These are phyloP conservation scores for Talaromyces trachyspermus DNA, from an alignment of 495 filamentous ascomycete genomes.

Conservation along the genomic window DNA sequence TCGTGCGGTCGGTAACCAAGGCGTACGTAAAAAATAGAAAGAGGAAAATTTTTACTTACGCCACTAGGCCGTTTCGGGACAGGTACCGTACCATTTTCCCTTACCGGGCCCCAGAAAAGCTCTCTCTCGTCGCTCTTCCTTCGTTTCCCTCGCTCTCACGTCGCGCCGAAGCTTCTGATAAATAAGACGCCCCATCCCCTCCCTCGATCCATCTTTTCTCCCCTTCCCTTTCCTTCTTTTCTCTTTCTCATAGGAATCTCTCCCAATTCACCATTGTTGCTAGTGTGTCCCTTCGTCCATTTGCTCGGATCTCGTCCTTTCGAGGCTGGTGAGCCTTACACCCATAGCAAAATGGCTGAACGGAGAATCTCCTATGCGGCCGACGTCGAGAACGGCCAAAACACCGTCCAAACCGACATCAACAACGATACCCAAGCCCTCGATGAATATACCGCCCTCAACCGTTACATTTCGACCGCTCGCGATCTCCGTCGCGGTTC, in stretches of 20 bases:
- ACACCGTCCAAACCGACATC: slow-evolving; percentile 26
- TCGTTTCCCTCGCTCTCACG: slow-evolving; percentile 4
- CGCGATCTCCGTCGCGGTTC: slow-evolving; percentile 51
- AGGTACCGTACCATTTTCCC: too few species aligned
- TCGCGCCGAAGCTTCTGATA: slow-evolving; percentile 1
- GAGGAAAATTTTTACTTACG: too few species aligned
- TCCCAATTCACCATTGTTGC: slow-evolving; percentile 38
- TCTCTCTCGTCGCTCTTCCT: background rate
- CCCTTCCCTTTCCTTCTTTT: slow-evolving; percentile 18
- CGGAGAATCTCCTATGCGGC: slow-evolving; percentile 49
- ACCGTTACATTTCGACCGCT: slow-evolving; percentile 61
- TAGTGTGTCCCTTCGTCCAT: slow-evolving; percentile 28
- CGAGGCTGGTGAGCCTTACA: slow-evolving; percentile 37
- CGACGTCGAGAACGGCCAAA: slow-evolving; percentile 44
- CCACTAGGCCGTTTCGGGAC: background rate
- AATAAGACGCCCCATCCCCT: slow-evolving; percentile 14
- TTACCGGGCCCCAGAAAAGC: background rate
- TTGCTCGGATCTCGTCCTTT: slow-evolving; percentile 36
- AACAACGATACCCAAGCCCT: slow-evolving; percentile 23
- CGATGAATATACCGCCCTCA: slow-evolving; percentile 49
- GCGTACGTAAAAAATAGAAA: background rate
- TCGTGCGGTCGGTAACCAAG: background rate
- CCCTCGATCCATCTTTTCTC: slow-evolving; percentile 15
- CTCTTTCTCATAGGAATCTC: slow-evolving; percentile 33
- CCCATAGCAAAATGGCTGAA: slow-evolving; percentile 42